phyloP scores from a whole-genome alignment of 192 early-diverging fungal species.

The Coemansia sp. region DNA sequence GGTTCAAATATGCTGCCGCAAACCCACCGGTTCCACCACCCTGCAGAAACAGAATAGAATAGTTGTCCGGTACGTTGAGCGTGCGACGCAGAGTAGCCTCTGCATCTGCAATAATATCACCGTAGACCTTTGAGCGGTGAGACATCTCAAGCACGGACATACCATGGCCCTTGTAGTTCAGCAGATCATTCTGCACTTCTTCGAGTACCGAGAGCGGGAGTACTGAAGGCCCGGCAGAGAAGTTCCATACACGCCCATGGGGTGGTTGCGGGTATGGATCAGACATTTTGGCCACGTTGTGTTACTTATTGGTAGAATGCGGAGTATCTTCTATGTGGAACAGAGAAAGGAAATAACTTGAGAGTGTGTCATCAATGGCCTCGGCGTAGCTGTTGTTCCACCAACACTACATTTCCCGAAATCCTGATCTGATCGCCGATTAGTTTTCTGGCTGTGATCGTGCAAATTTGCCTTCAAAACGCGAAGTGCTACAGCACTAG shows the following conservation, averaged over 20 bases:
- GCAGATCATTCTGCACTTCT: conserved; percentile 77
- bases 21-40: conserved; percentile 95
- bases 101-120: conserved; percentile 68
- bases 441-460: no score
- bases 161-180: conserved; percentile 79
- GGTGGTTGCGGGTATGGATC: conserved; percentile 19
- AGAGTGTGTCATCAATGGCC: conserved; percentile 2
- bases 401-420: no score
- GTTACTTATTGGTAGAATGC: no score
- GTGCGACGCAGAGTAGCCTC: conserved; percentile 69
- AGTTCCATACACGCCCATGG: conserved; percentile 64
- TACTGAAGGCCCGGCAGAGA: conserved; percentile 89
- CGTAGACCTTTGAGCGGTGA: conserved; percentile 86
- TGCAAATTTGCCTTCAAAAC: no score
- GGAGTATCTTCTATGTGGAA: no score
- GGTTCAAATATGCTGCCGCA: conserved; percentile 84
- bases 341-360: not conserved
- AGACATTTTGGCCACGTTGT: not conserved
- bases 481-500: no score
- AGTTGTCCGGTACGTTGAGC: conserved; percentile 84
- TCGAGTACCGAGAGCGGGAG: conserved; percentile 83
- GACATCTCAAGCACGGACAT: conserved; percentile 95
- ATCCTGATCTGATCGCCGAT: no score
- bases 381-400: no score
- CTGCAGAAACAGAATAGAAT: conserved; percentile 91